phyloP scores from a whole-genome alignment of 208 protist genomes.

The Leishmania guyanensis region DNA sequence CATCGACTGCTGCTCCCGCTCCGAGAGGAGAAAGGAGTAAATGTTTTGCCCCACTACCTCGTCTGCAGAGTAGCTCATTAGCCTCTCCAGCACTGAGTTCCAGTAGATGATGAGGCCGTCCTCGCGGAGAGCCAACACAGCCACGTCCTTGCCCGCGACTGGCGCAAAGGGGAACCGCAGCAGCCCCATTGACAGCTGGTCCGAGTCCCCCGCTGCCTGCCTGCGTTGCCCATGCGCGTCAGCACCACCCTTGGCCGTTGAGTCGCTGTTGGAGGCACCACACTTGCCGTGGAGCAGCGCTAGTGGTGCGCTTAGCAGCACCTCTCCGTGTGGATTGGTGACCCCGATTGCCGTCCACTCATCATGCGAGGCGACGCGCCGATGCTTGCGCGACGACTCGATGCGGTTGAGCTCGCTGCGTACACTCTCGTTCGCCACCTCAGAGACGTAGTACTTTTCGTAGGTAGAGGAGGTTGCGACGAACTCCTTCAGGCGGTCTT shows the following conservation, averaged over 20 bases:
- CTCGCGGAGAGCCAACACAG: conserved; percentile 74
- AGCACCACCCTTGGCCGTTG: neutral
- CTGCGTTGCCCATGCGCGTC: neutral
- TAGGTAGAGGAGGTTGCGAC: conserved; percentile 66
- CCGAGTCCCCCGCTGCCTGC: neutral
- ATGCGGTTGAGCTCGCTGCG: conserved; percentile 61
- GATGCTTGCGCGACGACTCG: conserved; percentile 34
- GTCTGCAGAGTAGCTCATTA: conserved; percentile 68
- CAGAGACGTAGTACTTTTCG: conserved; percentile 62
- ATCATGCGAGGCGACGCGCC: conserved; percentile 30
- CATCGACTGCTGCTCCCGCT: conserved; percentile 76
- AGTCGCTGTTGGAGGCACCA: neutral
- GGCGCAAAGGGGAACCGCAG: conserved; percentile 38
- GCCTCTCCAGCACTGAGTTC: conserved; percentile 62
- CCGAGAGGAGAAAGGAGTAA: conserved; percentile 75
- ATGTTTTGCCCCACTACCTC: conserved; percentile 84
- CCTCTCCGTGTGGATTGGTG: conserved; percentile 48
- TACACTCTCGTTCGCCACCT: conserved; percentile 63
- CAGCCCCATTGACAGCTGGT: conserved; percentile 12
- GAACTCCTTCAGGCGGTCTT: conserved; percentile 83
- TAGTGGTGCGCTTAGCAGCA: conserved; percentile 39
- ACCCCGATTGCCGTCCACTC: conserved; percentile 21
- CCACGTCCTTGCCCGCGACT: conserved; percentile 15
- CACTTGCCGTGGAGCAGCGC: conserved; percentile 31
- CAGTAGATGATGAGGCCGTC: conserved; percentile 80